Evolutionary conservation across 139 green algal genomes (phyloP).

Genomic region (Chlorella ohadii): DNA sequence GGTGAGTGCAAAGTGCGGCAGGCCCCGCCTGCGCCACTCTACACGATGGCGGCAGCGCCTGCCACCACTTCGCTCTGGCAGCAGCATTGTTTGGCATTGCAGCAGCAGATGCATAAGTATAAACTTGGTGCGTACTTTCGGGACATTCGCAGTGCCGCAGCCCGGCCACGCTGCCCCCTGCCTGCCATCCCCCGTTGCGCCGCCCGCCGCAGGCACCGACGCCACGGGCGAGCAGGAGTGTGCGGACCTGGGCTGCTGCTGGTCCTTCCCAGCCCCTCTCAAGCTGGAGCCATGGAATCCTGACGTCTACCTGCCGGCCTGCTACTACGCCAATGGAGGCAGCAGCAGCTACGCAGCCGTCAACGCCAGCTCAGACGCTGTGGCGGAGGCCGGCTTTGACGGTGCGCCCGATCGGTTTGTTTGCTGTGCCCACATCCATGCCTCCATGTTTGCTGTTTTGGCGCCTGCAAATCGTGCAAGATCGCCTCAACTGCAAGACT

Average conservation of each 20-base stretch:
- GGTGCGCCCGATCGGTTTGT: neutral
- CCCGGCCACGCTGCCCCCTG: no score
- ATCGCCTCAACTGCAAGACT: no score
- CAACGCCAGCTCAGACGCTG: neutral
- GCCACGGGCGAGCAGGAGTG: slow-evolving; percentile 52
- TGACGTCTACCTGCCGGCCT: slow-evolving; percentile 47
- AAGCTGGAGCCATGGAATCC: neutral
- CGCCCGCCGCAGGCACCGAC: slow-evolving; percentile 41
- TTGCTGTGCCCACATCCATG: no score
- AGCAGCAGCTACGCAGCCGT: slow-evolving; percentile 32
- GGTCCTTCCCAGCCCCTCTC: slow-evolving; percentile 21
- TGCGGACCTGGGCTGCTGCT: slow-evolving; percentile 56
- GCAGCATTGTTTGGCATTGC: no score
- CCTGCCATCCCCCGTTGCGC: neutral
- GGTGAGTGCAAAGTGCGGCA: no score
- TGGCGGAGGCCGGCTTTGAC: neutral
- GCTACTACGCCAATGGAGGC: slow-evolving; percentile 48
- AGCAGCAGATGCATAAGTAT: no score
- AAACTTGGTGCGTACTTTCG: no score
- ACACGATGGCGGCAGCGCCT: no score
- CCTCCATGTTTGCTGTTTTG: no score
- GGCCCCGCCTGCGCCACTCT: no score
- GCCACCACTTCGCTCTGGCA: neutral
- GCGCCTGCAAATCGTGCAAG: no score
- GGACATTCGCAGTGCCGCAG: no score